Conservation (phyloP, 208 protist genomes). For the Leishmania gerbilli region DNA sequence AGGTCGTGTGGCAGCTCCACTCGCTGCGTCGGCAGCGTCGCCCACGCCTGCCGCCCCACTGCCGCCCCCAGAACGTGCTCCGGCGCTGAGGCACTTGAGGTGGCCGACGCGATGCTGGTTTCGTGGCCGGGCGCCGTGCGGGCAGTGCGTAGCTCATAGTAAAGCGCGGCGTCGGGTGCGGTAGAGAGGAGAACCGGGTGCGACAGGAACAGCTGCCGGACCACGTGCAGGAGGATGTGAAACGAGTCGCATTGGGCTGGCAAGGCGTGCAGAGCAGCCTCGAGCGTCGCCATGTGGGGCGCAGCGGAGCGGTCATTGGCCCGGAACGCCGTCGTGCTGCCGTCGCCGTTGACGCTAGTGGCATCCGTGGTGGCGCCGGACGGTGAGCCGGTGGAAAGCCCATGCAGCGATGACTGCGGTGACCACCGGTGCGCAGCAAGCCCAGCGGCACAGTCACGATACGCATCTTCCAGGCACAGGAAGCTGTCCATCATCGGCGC, state of each 20-base stretch:
- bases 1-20: slow-evolving; percentile 7
- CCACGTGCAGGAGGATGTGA: slow-evolving; percentile 4
- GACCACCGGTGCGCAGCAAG: neutral
- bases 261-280: slow-evolving; percentile 10
- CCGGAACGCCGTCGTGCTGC: neutral
- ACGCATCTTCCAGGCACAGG: slow-evolving; percentile 13
- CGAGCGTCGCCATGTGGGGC: slow-evolving; percentile 11
- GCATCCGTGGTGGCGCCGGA: neutral
- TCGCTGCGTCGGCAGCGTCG: slow-evolving; percentile 17
- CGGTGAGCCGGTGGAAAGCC: neutral
- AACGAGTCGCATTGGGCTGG: slow-evolving; percentile 7
- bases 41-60: slow-evolving; percentile 1
- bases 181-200: slow-evolving; percentile 14
- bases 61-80: neutral
- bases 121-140: neutral
- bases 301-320: neutral
- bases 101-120: neutral
- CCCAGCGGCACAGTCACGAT: neutral
- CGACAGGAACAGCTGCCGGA: slow-evolving; percentile 15
- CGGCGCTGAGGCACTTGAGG: neutral
- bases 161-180: slow-evolving; percentile 5
- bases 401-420: neutral
- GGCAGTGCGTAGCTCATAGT: slow-evolving; percentile 6
- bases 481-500: slow-evolving; percentile 16
- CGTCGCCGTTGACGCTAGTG: neutral